Percentiles rank a stretch among this genome's conserved stretches.
These are phyloP conservation scores for Aspergillus bridgeri DNA, from an alignment of 495 filamentous ascomycete genomes.

Conservation along the genomic window DNA sequence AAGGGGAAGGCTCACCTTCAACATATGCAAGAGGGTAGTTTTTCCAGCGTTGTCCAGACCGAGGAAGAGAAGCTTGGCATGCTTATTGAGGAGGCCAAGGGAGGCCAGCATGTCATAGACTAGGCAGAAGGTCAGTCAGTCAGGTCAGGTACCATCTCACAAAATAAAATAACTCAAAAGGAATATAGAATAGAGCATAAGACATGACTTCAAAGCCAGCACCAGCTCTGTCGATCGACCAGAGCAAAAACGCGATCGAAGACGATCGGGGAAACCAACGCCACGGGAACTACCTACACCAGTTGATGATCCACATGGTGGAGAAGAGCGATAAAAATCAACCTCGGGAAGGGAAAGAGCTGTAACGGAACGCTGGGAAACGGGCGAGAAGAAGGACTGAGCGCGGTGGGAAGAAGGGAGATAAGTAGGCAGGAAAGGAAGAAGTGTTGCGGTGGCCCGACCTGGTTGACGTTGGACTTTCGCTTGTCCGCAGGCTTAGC, in stretches of 20 bases:
- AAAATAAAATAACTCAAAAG: slow-evolving; percentile 3
- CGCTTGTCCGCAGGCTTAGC: slow-evolving; percentile 17
- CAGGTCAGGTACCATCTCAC: slow-evolving; percentile 11
- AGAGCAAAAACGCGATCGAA: background rate
- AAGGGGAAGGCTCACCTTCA: slow-evolving; percentile 64
- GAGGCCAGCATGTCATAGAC: slow-evolving; percentile 91
- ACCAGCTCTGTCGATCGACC: slow-evolving; percentile 1
- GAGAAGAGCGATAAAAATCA: slow-evolving; percentile 15
- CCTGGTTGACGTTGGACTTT: slow-evolving; percentile 20
- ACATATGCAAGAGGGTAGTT: slow-evolving; percentile 88
- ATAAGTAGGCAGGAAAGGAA: slow-evolving; percentile 31
- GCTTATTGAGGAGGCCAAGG: slow-evolving; percentile 93
- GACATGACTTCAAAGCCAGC: background rate
- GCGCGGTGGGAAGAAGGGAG: slow-evolving; percentile 6
- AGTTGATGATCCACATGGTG: slow-evolving; percentile 94
- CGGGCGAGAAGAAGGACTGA: slow-evolving; percentile 8
- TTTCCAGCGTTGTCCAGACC: slow-evolving; percentile 98
- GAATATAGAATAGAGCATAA: background rate
- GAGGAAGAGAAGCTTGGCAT: slow-evolving; percentile 89
- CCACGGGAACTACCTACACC: slow-evolving; percentile 64
- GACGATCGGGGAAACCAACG: background rate
- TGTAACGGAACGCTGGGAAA: background rate
- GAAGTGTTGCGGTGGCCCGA: slow-evolving; percentile 21
- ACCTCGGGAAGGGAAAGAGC: slow-evolving; percentile 6
- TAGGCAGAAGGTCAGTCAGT: slow-evolving; percentile 31